Base-by-base conservation (phyloP, 2,329 filamentous ascomycete species). In the Alternaria sp. region DNA sequence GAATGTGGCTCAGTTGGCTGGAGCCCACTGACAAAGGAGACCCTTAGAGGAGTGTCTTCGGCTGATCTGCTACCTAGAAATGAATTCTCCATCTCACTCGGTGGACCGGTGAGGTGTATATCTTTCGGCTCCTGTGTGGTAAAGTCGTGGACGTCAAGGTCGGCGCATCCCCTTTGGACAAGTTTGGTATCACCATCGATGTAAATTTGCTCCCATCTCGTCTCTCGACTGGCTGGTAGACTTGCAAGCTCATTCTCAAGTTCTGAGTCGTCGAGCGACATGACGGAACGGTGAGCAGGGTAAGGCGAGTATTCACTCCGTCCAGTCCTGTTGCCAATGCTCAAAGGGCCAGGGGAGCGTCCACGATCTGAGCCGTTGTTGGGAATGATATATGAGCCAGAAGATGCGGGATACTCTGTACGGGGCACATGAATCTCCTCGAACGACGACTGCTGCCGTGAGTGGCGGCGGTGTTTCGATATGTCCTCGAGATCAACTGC, bases 401-500 rank as follows among this genome's bases (percentile, higher is more conserved):
- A 80, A 44, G 80, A 82, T 30, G 77, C 78, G 39, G 81, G 78
- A 55, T 82, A 82, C 53, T 78, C 80, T 2, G 80, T 80, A 3
- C 80, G 80, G 9, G 80, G 77, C 56, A 69, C 65, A 41, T 72
- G 62, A 46, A 74, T 63, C 16, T 75, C 69, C 8, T 75, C 75
- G 22, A 75, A 75, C 1, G 74, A 77, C 3, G 70, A 76, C 16
- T 69, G 67, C 14, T 73, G 67, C 36, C 65, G 67, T 7, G 66
- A 71, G 43, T 70, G 65, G 1, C 66, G 65, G 20, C 66, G 65
- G 53, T 72, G 70, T 42, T 76, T 70, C 14, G 75, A 71, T 24
- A 83, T 81, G 53, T 83, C 81, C 20, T 82, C 78, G 6, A 80
- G 75, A 36, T 78, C 79, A 20, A 83, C 78, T 28, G 81, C 73